A percentile compares a stretch with the other conserved stretches of the same genome.
phyloP scores from a whole-genome alignment of 2,329 filamentous ascomycete genomes.

The Colletotrichum graminicola region DNA sequence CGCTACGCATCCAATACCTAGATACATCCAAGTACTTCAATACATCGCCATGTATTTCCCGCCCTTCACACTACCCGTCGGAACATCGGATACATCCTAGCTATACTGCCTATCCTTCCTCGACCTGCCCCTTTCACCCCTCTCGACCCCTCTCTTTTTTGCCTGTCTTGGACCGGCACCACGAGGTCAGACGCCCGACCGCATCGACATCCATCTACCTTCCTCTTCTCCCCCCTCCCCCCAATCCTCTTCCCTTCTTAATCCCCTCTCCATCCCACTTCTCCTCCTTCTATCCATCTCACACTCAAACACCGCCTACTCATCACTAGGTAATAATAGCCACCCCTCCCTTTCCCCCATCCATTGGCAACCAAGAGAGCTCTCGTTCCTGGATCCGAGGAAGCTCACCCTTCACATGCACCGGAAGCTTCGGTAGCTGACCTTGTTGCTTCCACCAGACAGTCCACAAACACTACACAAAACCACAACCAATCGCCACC shows the following conservation, averaged over 20 bases:
- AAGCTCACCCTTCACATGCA: not conserved
- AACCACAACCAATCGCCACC: conserved; percentile 43
- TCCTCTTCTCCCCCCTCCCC: not conserved
- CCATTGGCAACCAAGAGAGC: conserved; percentile 7
- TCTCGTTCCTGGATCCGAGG: conserved; percentile 8
- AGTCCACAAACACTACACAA: conserved; percentile 22
- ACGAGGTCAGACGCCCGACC: conserved; percentile 31
- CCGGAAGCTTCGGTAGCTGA: conserved; percentile 14
- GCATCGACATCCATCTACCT: conserved; percentile 37
- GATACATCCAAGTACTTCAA: not conserved
- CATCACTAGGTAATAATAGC: conserved; percentile 29
- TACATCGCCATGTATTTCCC: conserved; percentile 18
- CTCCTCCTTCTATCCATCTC: conserved; percentile 22
- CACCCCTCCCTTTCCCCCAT: not conserved
- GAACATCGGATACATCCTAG: conserved; percentile 10
- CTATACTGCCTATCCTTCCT: not conserved
- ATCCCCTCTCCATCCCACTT: conserved; percentile 34
- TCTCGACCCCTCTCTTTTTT: conserved; percentile 16
- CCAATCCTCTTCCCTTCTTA: conserved; percentile 31
- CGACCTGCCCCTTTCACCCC: conserved; percentile 15
- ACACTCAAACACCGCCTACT: conserved; percentile 26
- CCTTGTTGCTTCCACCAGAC: conserved; percentile 6
- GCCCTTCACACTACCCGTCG: not conserved
- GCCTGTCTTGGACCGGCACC: conserved; percentile 20
- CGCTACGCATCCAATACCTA: not conserved